phyloP scores from a whole-genome alignment of 2,329 filamentous ascomycete species.

The Fragosphaeria purpurea region DNA sequence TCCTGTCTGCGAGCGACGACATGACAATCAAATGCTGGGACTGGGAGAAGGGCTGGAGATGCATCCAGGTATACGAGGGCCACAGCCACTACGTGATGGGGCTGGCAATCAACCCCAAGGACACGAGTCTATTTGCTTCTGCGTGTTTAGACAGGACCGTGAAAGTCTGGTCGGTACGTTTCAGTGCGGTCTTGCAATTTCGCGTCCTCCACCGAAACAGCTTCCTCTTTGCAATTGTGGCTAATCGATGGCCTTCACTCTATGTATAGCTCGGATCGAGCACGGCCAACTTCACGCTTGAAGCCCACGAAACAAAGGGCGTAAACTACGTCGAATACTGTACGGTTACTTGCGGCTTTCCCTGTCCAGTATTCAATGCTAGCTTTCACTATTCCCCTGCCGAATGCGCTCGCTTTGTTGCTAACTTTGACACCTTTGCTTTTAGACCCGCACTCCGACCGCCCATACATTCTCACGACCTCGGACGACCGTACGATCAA shows the following conservation, averaged over 20 bases:
- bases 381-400: neutral
- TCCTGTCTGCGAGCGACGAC: slow-evolving; percentile 92
- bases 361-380: neutral
- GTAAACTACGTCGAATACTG: slow-evolving; percentile 95
- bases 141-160: slow-evolving; percentile 94
- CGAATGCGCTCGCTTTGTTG: no score
- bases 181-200: no score
- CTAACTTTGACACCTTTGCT: no score
- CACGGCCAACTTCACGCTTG: slow-evolving; percentile 92
- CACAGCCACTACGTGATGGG: slow-evolving; percentile 94
- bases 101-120: slow-evolving; percentile 93
- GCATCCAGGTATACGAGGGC: slow-evolving; percentile 88
- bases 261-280: slow-evolving; percentile 64
- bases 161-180: slow-evolving; percentile 38
- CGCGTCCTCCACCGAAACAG: no score
- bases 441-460: slow-evolving; percentile 54
- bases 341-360: neutral
- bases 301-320: slow-evolving; percentile 93
- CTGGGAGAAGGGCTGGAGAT: slow-evolving; percentile 98
- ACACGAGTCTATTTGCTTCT: slow-evolving; percentile 83
- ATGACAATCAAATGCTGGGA: slow-evolving; percentile 99
- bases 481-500: slow-evolving; percentile 96
- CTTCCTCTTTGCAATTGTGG: slow-evolving; percentile 3
- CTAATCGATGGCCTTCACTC: slow-evolving; percentile 40
- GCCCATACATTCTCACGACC: slow-evolving; percentile 85